Evolutionary conservation across 768 basidiomycete genomes (phyloP).

Genomic region (Hydnum rufescens): DNA sequence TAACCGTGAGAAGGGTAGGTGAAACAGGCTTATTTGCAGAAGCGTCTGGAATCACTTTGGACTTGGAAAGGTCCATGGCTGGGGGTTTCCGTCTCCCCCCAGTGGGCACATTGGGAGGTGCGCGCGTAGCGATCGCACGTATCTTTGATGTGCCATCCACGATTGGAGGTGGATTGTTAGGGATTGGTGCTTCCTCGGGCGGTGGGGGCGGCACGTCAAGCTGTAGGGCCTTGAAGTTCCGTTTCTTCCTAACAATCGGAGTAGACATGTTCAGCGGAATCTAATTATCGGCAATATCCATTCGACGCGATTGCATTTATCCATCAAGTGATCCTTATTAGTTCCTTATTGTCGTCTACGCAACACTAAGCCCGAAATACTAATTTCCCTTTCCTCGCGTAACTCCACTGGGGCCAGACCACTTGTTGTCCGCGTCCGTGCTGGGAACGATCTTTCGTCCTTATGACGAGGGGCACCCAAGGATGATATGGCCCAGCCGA

Average conservation of each 20-base stretch:
- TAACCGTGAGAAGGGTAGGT: conserved; percentile 29
- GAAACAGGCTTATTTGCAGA: conserved; percentile 12
- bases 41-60: conserved; percentile 18
- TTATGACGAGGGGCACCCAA: neutral
- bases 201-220: conserved; percentile 30
- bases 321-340: neutral
- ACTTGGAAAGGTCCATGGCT: conserved; percentile 22
- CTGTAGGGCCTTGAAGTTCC: conserved; percentile 76
- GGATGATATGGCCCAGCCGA: conserved; percentile 44
- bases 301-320: neutral
- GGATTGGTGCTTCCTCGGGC: neutral
- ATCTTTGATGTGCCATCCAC: neutral
- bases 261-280: conserved; percentile 11
- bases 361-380: too few relatives aligned
- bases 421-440: too few relatives aligned
- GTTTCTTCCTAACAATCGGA: conserved; percentile 63
- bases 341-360: too few relatives aligned
- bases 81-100: conserved; percentile 17
- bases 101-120: conserved; percentile 21
- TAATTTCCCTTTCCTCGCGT: too few relatives aligned
- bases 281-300: neutral
- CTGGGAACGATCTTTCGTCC: too few relatives aligned
- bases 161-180: conserved; percentile 16
- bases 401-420: too few relatives aligned
- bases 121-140: conserved; percentile 14